Base-by-base conservation (phyloP, 768 basidiomycete species). In the Leccinum boreale region DNA sequence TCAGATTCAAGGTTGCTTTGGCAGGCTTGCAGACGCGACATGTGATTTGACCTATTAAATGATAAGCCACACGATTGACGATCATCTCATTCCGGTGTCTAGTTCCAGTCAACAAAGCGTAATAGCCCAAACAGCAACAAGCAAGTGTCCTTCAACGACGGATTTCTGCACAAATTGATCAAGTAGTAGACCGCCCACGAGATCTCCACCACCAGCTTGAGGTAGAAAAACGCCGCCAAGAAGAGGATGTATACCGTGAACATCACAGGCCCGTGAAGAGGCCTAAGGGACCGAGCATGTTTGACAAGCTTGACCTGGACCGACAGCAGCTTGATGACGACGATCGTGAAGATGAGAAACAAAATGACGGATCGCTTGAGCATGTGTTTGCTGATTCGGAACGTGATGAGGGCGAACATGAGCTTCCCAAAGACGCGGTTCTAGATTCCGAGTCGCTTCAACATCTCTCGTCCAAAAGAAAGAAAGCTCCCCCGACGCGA, bases 71-170 rank as follows among this genome's bases (percentile, higher is more conserved):
- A 11, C 24, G 21, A 15, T 36, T 33, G 29, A 15, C 28, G 5
- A 7, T 33, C 26, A 7, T 33, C 26, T 24, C 11, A n/a, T 19
- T 50, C 17, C 15, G 1, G 35, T 28, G 3, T 64, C 58, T 69
- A 70, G 62, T 61, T 71, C 70, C 70, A 71, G n/a, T 70, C 69
- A 11, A 70, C 51, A 44, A 70, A 58, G 26, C 69, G 69, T 44
- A 71, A 42, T 33, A 70, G 35, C 15, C 70, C 67, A 14, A 67
- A 23, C 36, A 69, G 53, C 47, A 64, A 58, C 17, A 47, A 49
- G 36, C 58, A 58, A 5, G 61, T 61, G 28, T 70, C 70, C 63
- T 64, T 64, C 6, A 71, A 28, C 1, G 69, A 62, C 24, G 69
- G 70, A 24, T 61, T 70, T 56, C 62, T 69, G 61, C 64, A 69